Evolutionary conservation across 306 rosid species (phyloP).

Genomic region (Sicyos baderoa): DNA sequence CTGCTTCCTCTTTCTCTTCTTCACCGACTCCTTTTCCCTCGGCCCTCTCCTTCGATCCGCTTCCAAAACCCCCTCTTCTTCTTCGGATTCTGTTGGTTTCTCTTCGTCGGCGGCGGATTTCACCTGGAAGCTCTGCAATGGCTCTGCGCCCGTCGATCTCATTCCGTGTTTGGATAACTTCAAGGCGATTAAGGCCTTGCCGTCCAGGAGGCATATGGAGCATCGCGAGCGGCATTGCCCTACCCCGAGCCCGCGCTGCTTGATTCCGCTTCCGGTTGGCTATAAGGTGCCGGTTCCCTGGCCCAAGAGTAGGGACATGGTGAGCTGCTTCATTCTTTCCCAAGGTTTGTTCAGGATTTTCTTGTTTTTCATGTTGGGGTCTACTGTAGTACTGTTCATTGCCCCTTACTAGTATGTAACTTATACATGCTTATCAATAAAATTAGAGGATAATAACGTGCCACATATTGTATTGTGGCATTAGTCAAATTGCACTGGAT

Average conservation of each 20-base stretch:
- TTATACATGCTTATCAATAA: no score
- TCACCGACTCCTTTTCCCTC: constrained; percentile 33
- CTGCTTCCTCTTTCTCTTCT: constrained; percentile 40
- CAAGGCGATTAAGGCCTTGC: constrained; percentile 58
- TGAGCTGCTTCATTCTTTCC: constrained; percentile 80
- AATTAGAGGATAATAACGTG: no score
- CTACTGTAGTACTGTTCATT: no score
- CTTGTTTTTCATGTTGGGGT: not conserved
- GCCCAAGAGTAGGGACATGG: constrained; percentile 99
- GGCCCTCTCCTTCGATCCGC: constrained; percentile 30
- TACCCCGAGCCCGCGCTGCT: constrained; percentile 35
- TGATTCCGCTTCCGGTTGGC: constrained; percentile 67
- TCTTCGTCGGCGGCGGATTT: constrained; percentile 14
- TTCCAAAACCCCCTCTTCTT: not conserved
- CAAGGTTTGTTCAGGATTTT: constrained; percentile 29
- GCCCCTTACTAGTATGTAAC: no score
- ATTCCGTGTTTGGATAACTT: constrained; percentile 85
- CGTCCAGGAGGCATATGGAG: constrained; percentile 77
- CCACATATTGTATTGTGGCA: no score
- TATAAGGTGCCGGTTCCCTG: constrained; percentile 62
- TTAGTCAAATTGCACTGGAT: no score
- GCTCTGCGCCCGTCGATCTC: constrained; percentile 37
- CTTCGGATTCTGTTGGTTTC: not conserved
- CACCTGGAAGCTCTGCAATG: constrained; percentile 59
- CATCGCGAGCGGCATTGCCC: constrained; percentile 95